phyloP scores from a whole-genome alignment of 2,329 filamentous ascomycete species.

The Plenodomus biglobosus region DNA sequence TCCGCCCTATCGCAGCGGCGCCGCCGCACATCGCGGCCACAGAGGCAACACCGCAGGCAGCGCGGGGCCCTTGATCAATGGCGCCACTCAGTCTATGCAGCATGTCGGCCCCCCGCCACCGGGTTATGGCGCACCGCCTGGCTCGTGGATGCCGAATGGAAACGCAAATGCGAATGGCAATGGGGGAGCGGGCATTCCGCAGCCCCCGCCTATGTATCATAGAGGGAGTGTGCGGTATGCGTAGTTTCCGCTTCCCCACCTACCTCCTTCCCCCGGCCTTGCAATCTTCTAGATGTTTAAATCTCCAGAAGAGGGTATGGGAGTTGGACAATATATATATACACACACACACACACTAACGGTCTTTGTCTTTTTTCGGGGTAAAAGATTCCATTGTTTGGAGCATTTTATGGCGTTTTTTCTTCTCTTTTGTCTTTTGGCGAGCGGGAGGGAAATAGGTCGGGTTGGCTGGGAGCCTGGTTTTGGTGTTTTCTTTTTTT shows the following conservation, averaged over 20 bases:
- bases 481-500: too few relatives aligned
- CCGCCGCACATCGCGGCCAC: conserved; percentile 1
- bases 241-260: conserved; percentile 1
- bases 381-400: too few relatives aligned
- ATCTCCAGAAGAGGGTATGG: too few relatives aligned
- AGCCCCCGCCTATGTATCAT: conserved; percentile 14
- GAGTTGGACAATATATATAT: too few relatives aligned
- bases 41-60: not conserved
- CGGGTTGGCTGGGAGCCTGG: too few relatives aligned
- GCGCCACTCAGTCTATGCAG: not conserved
- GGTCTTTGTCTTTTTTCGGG: too few relatives aligned
- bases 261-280: too few relatives aligned
- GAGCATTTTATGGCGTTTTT: too few relatives aligned
- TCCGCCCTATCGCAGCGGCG: conserved; percentile 4
- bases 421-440: too few relatives aligned
- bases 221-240: conserved; percentile 19
- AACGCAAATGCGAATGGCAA: not conserved
- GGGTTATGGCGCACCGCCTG: conserved; percentile 1
- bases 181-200: conserved; percentile 5
- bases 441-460: too few relatives aligned
- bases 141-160: conserved; percentile 4
- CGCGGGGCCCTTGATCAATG: conserved; percentile 6
- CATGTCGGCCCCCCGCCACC: not conserved
- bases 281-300: too few relatives aligned
- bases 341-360: too few relatives aligned